Base-by-base conservation (phyloP, 768 basidiomycete genomes). In the Termitomyces titanicus region DNA sequence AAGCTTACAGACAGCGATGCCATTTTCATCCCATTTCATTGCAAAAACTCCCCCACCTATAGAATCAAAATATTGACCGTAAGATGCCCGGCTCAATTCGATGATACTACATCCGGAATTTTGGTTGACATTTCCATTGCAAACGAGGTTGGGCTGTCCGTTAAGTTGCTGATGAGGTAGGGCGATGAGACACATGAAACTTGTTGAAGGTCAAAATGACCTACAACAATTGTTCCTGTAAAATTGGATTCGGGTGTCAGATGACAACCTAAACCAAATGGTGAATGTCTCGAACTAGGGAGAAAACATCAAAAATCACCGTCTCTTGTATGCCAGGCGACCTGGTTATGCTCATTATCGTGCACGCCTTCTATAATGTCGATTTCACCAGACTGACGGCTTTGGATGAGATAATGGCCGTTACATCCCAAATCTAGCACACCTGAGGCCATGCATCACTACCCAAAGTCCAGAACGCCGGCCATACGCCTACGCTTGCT, bases 291-390 rank as follows among this genome's bases (percentile, higher is more conserved):
- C 29, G 13, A 34, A 42, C 12, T 55, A 33, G 40, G 15, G 29
- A 5, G 3, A 22, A 50, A 27, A 15, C 22, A 57, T 53, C 46
- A n/a, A 15, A 29, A 39, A n/a, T 31, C 60, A 83, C 86, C 86
- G 55, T 83, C 77, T 49, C 73, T 78, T 24, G 87, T 89, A 66
- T 91, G 89, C 82, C 84, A 91, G 29, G 89, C 86, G 17, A 92
- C 86, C 70, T 92, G 90, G 61, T 92, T 92, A 62, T 92, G 88
- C 64, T 85, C 74, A 57, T 90, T 89, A 64, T 89, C 88, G 59
- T 92, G 90, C 5, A 92, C 90, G 13, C 90, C 90, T 68, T 91
- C 89, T 29, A 91, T 83, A 27, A 92, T 86, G 67, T 92, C 89
- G 56, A 92, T 88, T 71, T 92, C 90, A 13, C 89, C 90, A 11